Conservation (phyloP, 257 asterid genomes). For the Petunia secreta region DNA sequence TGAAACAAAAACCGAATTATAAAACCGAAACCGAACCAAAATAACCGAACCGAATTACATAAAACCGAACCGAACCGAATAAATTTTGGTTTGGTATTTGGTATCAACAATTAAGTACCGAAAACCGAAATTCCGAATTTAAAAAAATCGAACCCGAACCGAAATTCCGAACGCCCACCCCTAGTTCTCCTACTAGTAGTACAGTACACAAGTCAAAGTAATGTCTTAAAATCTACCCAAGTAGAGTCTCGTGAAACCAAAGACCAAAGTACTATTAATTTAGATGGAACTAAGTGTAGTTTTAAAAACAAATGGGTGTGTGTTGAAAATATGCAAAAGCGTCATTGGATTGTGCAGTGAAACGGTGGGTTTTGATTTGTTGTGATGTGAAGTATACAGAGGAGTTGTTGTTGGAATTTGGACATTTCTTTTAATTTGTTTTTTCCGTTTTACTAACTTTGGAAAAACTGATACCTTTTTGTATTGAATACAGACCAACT, state of each 20-base stretch:
- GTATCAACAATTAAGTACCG: too few relatives aligned
- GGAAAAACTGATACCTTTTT: background rate
- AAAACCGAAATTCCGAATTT: too few relatives aligned
- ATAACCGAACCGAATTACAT: too few relatives aligned
- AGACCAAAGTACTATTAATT: background rate
- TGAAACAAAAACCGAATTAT: too few relatives aligned
- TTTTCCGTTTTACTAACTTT: background rate
- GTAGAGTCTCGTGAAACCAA: background rate
- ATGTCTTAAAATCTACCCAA: too few relatives aligned
- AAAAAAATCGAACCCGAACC: too few relatives aligned
- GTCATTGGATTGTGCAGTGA: background rate
- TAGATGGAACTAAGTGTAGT: background rate
- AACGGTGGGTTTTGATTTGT: conserved; percentile 9
- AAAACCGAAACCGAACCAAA: too few relatives aligned
- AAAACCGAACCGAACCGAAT: too few relatives aligned
- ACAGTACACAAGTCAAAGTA: too few relatives aligned
- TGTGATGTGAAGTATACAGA: background rate
- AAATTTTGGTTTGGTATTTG: too few relatives aligned
- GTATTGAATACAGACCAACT: background rate
- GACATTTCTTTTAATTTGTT: background rate
- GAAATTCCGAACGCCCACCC: too few relatives aligned
- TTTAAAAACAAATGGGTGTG: background rate
- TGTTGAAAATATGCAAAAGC: background rate
- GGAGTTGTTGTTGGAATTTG: background rate
- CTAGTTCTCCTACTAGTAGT: background rate